A percentile compares a stretch with the other conserved stretches of the same genome.
Evolutionary conservation across 345 rosid genomes (phyloP).

Genomic region (Firmiana major): DNA sequence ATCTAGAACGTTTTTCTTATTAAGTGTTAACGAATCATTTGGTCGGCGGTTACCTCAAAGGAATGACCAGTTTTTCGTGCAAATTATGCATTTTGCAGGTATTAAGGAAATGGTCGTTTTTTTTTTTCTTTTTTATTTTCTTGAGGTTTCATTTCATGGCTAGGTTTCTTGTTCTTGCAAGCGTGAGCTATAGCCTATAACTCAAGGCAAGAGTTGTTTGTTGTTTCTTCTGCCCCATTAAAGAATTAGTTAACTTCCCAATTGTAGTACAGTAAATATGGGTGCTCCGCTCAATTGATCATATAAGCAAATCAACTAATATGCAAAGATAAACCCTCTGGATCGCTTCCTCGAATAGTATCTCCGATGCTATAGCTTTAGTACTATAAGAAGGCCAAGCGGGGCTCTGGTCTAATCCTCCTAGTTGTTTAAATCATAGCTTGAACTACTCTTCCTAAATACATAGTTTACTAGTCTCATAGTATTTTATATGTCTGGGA

Average conservation of each 20-base stretch:
- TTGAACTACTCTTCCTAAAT: not conserved
- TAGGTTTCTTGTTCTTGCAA: conserved; percentile 11
- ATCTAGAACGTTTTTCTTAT: conserved; percentile 34
- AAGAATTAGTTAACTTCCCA: not conserved
- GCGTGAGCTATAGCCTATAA: not conserved
- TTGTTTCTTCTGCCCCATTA: not conserved
- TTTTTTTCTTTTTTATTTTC: not conserved
- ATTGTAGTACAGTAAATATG: not conserved
- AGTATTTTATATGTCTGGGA: not conserved
- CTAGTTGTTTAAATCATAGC: not conserved
- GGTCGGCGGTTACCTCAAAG: conserved; percentile 36
- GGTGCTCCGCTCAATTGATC: not conserved
- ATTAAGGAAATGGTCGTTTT: conserved; percentile 70
- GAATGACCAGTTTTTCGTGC: conserved; percentile 12
- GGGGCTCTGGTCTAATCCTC: not conserved
- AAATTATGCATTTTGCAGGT: conserved; percentile 42
- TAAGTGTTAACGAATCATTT: conserved; percentile 22
- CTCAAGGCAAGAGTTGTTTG: not conserved
- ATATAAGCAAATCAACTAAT: not conserved
- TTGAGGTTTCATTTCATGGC: not conserved
- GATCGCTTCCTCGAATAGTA: not conserved
- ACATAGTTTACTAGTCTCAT: not conserved
- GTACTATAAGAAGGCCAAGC: not conserved
- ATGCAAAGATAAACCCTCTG: not conserved
- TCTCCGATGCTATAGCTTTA: not conserved